Conservation (phyloP, 257 asterid genomes). For the Nicotiana sylvestris region DNA sequence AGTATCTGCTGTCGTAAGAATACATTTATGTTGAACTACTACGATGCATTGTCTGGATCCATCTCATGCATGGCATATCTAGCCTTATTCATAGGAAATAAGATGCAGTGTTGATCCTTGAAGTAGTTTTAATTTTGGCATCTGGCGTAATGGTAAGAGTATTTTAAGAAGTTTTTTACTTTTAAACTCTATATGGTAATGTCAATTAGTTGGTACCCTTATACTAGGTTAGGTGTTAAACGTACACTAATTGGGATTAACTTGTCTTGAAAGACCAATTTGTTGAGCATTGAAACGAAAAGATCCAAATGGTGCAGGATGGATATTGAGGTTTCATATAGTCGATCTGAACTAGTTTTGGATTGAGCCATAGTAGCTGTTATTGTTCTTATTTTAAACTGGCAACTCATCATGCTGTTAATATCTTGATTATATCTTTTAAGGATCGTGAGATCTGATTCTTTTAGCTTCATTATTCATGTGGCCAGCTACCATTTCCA, state of each 20-base stretch:
- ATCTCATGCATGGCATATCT: not conserved
- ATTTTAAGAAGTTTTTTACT: not conserved
- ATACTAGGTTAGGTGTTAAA: not conserved
- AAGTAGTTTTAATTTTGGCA: not conserved
- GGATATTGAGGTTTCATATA: not conserved
- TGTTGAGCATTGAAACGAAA: not conserved
- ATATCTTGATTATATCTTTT: not conserved
- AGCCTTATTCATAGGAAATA: not conserved
- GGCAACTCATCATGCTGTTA: not conserved
- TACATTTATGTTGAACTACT: not conserved
- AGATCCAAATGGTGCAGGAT: not conserved
- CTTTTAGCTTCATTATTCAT: slow-evolving; percentile 2
- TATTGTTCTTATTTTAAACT: not conserved
- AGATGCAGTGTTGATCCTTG: not conserved
- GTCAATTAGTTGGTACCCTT: not conserved
- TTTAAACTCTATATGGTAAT: not conserved
- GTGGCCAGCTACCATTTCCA: slow-evolving; percentile 73
- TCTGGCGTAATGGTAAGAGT: not conserved
- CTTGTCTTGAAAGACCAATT: not conserved
- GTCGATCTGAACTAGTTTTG: not conserved
- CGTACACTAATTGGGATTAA: not conserved
- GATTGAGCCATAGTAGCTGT: not conserved
- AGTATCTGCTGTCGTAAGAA: not conserved
- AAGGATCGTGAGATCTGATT: not conserved
- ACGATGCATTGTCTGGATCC: not conserved